Percentiles rank a stretch among this genome's conserved stretches.
phyloP scores from a whole-genome alignment of 1,284 basidiomycete species.

The Leccinum fallax region DNA sequence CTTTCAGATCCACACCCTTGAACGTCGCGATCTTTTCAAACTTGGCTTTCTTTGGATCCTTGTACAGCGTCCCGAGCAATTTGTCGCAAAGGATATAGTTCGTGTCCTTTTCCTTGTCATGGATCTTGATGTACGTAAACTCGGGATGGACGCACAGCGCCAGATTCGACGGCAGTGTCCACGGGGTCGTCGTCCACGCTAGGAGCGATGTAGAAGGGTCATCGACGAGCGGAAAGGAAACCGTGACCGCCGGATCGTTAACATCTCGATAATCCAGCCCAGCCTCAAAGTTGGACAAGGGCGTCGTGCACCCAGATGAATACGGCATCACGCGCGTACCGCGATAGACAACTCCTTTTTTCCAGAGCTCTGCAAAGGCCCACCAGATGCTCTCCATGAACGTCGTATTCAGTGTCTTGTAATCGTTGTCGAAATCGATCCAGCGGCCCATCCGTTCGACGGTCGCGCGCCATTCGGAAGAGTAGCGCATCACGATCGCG shows the following conservation, averaged over 20 bases:
- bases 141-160: conserved; percentile 96
- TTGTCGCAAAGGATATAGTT: conserved; percentile 95
- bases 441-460: conserved; percentile 99
- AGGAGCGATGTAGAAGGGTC: conserved; percentile 91
- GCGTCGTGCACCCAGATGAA: conserved; percentile 95
- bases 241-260: conserved; percentile 95
- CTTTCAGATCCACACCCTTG: conserved; percentile 91
- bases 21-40: conserved; percentile 90
- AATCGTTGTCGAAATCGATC: conserved; percentile 99
- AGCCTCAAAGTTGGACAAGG: conserved; percentile 98
- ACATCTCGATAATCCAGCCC: conserved; percentile 93
- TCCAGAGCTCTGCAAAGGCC: conserved; percentile 95
- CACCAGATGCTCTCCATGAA: conserved; percentile 99
- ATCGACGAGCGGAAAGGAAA: conserved; percentile 91
- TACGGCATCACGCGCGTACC: conserved; percentile 98
- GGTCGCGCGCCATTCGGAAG: conserved; percentile 90
- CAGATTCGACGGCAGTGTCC: conserved; percentile 97
- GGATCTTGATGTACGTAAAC: conserved; percentile 96
- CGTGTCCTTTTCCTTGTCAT: conserved; percentile 85
- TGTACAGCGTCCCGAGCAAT: conserved; percentile 90
- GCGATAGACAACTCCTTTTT: conserved; percentile 93
- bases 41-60: conserved; percentile 97
- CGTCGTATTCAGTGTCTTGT: conserved; percentile 92
- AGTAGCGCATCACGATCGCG: conserved; percentile 97
- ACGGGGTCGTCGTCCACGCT: conserved; percentile 99